Percentiles rank a stretch among this genome's conserved stretches.
phyloP scores from a whole-genome alignment of 1,284 basidiomycete genomes.

The Cryptococcus jaspeensis region DNA sequence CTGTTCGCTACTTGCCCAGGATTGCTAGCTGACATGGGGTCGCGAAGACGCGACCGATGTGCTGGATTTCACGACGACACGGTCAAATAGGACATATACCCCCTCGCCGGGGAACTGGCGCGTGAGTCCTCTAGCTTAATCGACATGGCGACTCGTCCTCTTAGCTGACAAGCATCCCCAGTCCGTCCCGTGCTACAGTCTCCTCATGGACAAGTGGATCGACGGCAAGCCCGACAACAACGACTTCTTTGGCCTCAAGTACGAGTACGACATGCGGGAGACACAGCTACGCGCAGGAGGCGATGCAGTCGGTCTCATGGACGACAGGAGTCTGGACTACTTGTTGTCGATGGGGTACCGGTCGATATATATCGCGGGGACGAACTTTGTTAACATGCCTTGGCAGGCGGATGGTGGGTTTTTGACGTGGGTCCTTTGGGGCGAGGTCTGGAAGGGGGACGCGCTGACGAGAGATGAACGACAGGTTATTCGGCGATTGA shows the following conservation, averaged over 20 bases:
- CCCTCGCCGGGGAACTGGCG: constrained; percentile 82
- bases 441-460: no score
- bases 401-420: constrained; percentile 89
- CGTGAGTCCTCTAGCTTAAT: no score
- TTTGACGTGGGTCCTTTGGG: no score
- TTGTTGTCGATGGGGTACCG: constrained; percentile 80
- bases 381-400: constrained; percentile 86
- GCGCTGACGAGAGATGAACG: no score
- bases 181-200: constrained; percentile 73
- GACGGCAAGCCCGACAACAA: constrained; percentile 88
- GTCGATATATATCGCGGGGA: constrained; percentile 84
- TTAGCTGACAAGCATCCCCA: constrained; percentile 12
- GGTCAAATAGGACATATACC: constrained; percentile 66
- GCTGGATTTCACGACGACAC: constrained; percentile 65
- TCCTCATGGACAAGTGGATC: constrained; percentile 87
- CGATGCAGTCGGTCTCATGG: constrained; percentile 71
- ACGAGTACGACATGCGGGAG: constrained; percentile 80
- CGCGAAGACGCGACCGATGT: constrained; percentile 62
- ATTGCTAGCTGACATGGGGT: no score
- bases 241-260: constrained; percentile 75
- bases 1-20: no score
- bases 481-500: constrained; percentile 87
- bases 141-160: no score
- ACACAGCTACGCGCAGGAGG: constrained; percentile 84
- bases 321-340: constrained; percentile 69